Conservation (phyloP, 306 rosid species). For the Boehmeria nivea region DNA sequence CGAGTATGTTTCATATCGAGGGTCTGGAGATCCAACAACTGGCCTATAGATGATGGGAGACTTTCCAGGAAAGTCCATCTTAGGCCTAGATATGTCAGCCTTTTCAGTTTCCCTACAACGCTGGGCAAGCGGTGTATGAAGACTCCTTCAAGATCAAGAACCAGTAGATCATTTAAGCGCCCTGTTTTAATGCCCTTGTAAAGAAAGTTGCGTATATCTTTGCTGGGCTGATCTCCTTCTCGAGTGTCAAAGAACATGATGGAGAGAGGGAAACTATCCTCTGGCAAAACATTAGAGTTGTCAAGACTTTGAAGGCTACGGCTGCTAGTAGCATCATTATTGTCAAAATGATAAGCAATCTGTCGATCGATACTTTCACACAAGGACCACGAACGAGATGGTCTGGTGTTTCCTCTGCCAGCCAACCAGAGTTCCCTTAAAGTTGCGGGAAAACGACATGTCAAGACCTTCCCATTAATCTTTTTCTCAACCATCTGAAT, state of each 20-base stretch:
- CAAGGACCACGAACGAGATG: background rate
- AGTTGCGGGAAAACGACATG: conserved; percentile 10
- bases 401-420: background rate
- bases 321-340: background rate
- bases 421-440: background rate
- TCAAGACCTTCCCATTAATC: conserved; percentile 11
- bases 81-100: conserved; percentile 16
- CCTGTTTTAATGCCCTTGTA: background rate
- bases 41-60: conserved; percentile 15
- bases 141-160: conserved; percentile 28
- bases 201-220: conserved; percentile 6
- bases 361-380: background rate
- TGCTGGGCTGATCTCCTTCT: background rate
- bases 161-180: background rate
- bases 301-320: conserved; percentile 2
- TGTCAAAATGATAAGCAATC: background rate
- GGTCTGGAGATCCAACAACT: conserved; percentile 10
- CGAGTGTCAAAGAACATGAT: background rate
- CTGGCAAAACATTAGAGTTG: background rate
- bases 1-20: conserved; percentile 17
- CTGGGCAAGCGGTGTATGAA: conserved; percentile 14
- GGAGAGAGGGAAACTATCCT: background rate
- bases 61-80: conserved; percentile 16
- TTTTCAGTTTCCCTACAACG: background rate
- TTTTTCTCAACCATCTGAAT: conserved; percentile 16